Evolutionary conservation across 768 basidiomycete genomes (phyloP).

Genomic region (Tulasnella sp.): DNA sequence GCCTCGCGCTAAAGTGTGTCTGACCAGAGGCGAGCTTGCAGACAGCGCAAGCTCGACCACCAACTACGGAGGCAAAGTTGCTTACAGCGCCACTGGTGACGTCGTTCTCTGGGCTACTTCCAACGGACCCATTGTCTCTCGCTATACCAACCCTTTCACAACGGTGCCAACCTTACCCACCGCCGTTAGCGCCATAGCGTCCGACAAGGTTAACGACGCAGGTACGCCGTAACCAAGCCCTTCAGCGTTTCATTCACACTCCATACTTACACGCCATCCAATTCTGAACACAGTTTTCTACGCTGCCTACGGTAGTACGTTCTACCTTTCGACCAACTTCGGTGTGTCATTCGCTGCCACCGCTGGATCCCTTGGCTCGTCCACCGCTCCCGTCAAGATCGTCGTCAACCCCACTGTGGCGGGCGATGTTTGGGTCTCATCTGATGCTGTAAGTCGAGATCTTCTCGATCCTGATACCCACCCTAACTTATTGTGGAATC

Average conservation of each 20-base stretch:
- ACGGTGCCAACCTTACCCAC: constrained; percentile 43
- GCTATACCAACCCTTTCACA: constrained; percentile 38
- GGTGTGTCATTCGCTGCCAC: constrained; percentile 39
- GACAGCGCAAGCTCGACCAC: too few relatives aligned
- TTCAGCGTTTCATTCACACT: not conserved
- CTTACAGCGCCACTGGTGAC: constrained; percentile 42
- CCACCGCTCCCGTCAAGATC: constrained; percentile 40
- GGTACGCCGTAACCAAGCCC: not conserved
- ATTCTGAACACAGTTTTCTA: constrained; percentile 39
- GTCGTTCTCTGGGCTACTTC: constrained; percentile 43
- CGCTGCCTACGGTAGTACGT: constrained; percentile 41
- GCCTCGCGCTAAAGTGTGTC: too few relatives aligned
- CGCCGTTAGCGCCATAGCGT: constrained; percentile 40
- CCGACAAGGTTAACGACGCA: constrained; percentile 38
- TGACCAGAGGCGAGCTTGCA: too few relatives aligned
- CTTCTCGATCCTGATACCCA: too few relatives aligned
- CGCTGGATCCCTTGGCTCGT: constrained; percentile 36
- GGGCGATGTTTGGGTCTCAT: constrained; percentile 56
- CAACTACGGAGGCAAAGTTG: constrained; percentile 24
- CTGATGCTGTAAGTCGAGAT: constrained; percentile 31
- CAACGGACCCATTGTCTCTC: constrained; percentile 43
- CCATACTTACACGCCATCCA: constrained; percentile 26
- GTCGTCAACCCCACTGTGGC: constrained; percentile 42
- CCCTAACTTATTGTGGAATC: too few relatives aligned
- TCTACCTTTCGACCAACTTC: constrained; percentile 50